Conservation (phyloP, 305 asterid species). For the Rubia tinctorum region DNA sequence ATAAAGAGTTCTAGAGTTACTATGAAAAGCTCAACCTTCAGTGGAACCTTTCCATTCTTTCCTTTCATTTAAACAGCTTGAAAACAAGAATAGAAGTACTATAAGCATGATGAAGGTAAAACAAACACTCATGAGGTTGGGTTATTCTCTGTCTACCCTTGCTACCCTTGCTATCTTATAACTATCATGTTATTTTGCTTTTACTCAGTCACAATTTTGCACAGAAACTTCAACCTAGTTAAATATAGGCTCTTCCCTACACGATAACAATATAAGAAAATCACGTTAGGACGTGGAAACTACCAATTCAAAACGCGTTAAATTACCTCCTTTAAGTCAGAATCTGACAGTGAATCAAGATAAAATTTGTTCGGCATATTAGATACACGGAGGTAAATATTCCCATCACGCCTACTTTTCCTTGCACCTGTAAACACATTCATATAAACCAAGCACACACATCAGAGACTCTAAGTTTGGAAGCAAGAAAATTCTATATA, state of each 20-base stretch:
- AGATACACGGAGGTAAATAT: slow-evolving; percentile 14
- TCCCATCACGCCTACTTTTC: slow-evolving; percentile 15
- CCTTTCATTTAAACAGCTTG: no score
- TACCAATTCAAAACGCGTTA: background rate
- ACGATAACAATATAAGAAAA: background rate
- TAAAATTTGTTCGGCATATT: slow-evolving; percentile 17
- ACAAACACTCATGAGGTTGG: no score
- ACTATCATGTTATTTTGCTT: no score
- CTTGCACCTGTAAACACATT: slow-evolving; percentile 42
- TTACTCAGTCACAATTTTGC: no score
- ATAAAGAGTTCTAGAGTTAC: no score
- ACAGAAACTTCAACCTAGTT: background rate
- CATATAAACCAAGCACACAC: background rate
- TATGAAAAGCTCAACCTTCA: no score
- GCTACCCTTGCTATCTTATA: no score
- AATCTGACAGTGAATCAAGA: slow-evolving; percentile 23
- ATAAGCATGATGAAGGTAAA: no score
- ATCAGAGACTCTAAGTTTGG: background rate
- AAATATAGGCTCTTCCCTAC: background rate
- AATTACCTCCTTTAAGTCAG: slow-evolving; percentile 24
- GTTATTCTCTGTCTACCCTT: no score
- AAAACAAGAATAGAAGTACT: no score
- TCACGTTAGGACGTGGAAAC: background rate
- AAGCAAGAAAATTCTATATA: background rate
- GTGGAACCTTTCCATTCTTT: no score